Conservation (phyloP, 179 eudicot genomes). For the Drosera spatulata region DNA sequence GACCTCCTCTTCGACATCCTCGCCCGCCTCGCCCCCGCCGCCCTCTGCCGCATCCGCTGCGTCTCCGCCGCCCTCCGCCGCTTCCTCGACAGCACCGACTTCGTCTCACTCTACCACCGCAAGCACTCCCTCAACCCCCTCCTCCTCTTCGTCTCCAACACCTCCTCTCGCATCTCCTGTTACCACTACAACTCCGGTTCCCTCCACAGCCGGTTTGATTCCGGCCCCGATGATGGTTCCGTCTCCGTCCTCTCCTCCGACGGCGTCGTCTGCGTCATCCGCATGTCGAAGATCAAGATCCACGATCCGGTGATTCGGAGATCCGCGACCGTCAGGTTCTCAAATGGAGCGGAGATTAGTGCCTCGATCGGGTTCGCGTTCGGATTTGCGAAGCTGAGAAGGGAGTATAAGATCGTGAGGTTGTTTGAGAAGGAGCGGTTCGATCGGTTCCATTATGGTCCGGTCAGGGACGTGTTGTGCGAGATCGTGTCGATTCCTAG, state of each 20-base stretch:
- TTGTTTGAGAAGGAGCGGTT: constrained; percentile 6
- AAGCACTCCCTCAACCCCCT: constrained; percentile 26
- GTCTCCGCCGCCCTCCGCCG: background rate
- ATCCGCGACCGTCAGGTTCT: constrained; percentile 13
- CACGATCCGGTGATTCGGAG: constrained; percentile 23
- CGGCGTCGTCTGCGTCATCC: constrained; percentile 25
- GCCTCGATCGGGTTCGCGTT: constrained; percentile 20
- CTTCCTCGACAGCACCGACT: constrained; percentile 8
- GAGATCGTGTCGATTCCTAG: constrained; percentile 19
- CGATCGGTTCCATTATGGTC: constrained; percentile 29
- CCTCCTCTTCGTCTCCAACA: constrained; percentile 12
- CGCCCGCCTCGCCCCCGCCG: background rate
- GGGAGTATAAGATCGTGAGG: constrained; percentile 11
- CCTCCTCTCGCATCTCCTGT: constrained; percentile 12
- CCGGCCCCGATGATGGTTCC: constrained; percentile 6
- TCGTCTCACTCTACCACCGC: constrained; percentile 19
- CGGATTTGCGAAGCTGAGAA: constrained; percentile 11
- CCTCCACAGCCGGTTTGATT: constrained; percentile 4
- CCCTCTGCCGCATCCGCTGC: constrained; percentile 5
- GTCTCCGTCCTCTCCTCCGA: constrained; percentile 11
- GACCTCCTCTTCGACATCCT: constrained; percentile 10
- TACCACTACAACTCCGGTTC: constrained; percentile 21
- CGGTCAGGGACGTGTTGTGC: constrained; percentile 18
- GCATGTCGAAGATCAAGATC: constrained; percentile 5
- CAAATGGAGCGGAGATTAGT: background rate